These are phyloP conservation scores for Metarhizium album DNA, from an alignment of 2,329 filamentous ascomycete genomes.

Conservation along the genomic window DNA sequence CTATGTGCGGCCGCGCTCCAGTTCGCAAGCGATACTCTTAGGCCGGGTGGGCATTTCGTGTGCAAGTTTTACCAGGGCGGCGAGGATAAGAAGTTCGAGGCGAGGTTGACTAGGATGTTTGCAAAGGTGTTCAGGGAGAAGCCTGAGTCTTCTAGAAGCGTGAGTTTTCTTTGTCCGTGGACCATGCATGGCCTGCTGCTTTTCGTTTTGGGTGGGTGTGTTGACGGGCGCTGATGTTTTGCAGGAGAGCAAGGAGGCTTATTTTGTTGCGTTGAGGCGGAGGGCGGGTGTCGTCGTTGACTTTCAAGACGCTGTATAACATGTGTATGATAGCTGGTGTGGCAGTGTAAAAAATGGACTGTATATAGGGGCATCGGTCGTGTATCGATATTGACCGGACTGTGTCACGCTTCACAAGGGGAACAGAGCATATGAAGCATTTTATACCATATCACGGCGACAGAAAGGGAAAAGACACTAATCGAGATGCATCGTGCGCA, in stretches of 20 bases:
- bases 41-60: constrained; percentile 75
- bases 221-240: neutral
- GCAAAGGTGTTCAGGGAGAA: constrained; percentile 75
- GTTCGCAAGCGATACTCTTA: constrained; percentile 79
- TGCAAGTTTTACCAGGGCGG: constrained; percentile 95
- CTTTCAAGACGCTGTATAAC: neutral
- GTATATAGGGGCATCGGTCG: neutral
- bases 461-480: neutral
- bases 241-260: constrained; percentile 58
- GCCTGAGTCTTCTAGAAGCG: constrained; percentile 79
- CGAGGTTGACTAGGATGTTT: constrained; percentile 65
- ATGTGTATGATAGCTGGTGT: neutral
- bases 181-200: too few species aligned
- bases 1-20: constrained; percentile 75
- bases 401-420: neutral
- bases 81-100: constrained; percentile 75
- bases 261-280: constrained; percentile 69
- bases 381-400: neutral
- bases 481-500: constrained; percentile 1
- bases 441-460: too few species aligned
- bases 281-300: constrained; percentile 34
- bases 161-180: constrained; percentile 31
- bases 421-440: neutral
- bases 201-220: neutral
- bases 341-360: neutral